Percentiles rank a stretch among this genome's conserved stretches.
These are phyloP conservation scores for Acanthamoeba culbertsoni DNA, from an alignment of 208 protist genomes.

Conservation along the genomic window DNA sequence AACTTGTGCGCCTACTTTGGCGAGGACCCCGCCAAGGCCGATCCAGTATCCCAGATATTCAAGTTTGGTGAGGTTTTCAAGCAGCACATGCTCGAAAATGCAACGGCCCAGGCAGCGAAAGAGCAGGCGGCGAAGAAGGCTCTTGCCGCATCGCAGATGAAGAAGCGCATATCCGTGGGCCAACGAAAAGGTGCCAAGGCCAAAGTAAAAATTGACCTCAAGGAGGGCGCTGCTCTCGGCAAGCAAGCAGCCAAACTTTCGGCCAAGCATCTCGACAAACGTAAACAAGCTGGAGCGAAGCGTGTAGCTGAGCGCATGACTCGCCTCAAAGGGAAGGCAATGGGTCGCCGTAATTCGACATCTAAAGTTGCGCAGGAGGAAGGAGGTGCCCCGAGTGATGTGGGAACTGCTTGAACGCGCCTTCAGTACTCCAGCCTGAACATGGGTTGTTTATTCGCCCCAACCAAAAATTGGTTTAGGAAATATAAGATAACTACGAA, in stretches of 20 bases:
- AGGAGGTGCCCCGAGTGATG: too few species aligned
- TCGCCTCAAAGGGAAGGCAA: neutral
- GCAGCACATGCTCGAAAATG: neutral
- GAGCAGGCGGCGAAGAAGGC: constrained; percentile 24
- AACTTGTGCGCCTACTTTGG: constrained; percentile 43
- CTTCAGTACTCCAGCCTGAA: too few species aligned
- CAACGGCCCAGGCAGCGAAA: neutral
- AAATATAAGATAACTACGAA: too few species aligned
- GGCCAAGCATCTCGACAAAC: neutral
- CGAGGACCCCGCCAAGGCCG: constrained; percentile 8
- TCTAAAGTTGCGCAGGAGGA: too few species aligned
- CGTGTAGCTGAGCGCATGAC: neutral
- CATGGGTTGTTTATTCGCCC: neutral
- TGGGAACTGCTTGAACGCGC: too few species aligned
- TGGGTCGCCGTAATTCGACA: too few species aligned
- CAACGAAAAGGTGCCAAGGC: neutral
- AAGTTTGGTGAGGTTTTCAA: neutral
- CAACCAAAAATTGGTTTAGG: too few species aligned
- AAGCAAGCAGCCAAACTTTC: neutral
- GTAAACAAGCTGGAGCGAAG: neutral
- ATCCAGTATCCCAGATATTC: neutral
- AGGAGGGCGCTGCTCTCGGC: neutral
- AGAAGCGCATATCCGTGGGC: constrained; percentile 34
- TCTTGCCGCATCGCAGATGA: neutral
- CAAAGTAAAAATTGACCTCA: neutral